phyloP scores from a whole-genome alignment of 495 filamentous ascomycete species.

The Massariosphaeria phaeospora region DNA sequence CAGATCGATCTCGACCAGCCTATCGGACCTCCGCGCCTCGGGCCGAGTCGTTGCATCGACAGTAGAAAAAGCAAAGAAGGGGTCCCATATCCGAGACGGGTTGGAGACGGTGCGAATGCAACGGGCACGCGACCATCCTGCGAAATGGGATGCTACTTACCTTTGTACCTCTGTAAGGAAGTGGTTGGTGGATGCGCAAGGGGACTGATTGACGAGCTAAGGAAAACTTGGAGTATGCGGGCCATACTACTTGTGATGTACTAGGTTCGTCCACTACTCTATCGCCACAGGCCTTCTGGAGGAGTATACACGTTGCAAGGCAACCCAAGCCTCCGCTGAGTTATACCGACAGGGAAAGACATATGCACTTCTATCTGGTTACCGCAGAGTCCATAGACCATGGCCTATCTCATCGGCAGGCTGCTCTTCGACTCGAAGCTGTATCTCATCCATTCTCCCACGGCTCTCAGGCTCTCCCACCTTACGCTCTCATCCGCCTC shows the following conservation, averaged over 20 bases:
- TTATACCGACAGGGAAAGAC: conserved; percentile 7
- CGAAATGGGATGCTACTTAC: too few species aligned
- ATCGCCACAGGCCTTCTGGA: background rate
- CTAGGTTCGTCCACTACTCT: background rate
- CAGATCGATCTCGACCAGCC: too few species aligned
- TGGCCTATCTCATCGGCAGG: conserved; percentile 9
- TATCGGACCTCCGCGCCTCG: too few species aligned
- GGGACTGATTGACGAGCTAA: too few species aligned
- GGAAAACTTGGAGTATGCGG: too few species aligned
- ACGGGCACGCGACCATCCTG: too few species aligned
- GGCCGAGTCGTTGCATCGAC: too few species aligned
- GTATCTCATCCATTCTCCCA: conserved; percentile 91
- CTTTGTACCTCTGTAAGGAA: too few species aligned
- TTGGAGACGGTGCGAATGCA: too few species aligned
- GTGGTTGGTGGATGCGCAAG: too few species aligned
- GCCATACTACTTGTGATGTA: background rate
- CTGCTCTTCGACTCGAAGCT: conserved; percentile 28
- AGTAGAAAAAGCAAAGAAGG: too few species aligned
- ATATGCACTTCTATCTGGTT: background rate
- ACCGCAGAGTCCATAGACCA: background rate
- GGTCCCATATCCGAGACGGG: too few species aligned
- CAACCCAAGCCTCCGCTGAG: background rate
- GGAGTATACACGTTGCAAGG: background rate
- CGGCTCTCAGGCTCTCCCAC: conserved; percentile 90
- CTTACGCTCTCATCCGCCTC: conserved; percentile 83